Conservation (phyloP, 805 yeast genomes). For the Schwanniomyces vanrijiae region DNA sequence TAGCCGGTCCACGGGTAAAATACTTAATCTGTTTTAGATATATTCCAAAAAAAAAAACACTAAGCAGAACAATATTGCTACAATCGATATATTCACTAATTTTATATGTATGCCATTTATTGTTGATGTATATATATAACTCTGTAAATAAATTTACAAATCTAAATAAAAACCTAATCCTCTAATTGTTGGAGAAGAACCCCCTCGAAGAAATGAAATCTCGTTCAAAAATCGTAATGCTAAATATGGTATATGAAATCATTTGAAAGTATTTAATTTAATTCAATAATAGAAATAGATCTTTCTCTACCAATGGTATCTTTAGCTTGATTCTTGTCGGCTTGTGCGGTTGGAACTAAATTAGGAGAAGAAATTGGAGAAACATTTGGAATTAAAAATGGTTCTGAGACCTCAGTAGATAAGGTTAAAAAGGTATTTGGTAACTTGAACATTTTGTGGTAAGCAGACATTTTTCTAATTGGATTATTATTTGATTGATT, state of each 20-base stretch:
- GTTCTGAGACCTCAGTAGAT: constrained; percentile 56
- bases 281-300: constrained; percentile 23
- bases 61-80: too few species aligned
- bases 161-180: not conserved
- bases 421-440: constrained; percentile 45
- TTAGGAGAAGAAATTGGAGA: constrained; percentile 53
- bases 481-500: not conserved
- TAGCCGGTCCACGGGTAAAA: too few species aligned
- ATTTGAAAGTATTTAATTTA: constrained; percentile 13
- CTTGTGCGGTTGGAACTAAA: constrained; percentile 3
- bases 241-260: not conserved
- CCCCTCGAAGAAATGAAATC: not conserved
- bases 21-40: too few species aligned
- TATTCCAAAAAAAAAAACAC: too few species aligned
- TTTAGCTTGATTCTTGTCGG: not conserved
- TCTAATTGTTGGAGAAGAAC: not conserved
- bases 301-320: constrained; percentile 7
- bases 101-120: not conserved
- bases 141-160: not conserved
- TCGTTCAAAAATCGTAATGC: not conserved
- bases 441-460: constrained; percentile 4
- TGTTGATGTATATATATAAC: not conserved
- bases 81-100: too few species aligned
- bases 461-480: not conserved
- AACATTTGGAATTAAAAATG: constrained; percentile 63